Evolutionary conservation across 2,329 filamentous ascomycete genomes (phyloP).

Genomic region (Salinomyces thailandicus): DNA sequence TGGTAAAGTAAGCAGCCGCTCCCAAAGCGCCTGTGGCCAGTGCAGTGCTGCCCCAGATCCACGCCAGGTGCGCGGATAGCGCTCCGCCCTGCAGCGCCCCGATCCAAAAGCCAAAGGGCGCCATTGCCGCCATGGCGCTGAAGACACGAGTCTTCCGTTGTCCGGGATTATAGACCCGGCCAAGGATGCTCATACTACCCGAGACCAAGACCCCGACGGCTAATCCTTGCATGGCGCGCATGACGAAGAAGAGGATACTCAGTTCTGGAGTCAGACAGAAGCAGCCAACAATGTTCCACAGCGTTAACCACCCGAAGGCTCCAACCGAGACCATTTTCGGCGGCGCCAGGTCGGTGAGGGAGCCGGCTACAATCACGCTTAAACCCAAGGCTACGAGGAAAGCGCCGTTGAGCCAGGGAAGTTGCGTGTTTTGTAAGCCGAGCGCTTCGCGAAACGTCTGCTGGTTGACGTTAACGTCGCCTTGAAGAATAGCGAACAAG

Average conservation of each 20-base stretch:
- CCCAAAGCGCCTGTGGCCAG: slow-evolving; percentile 30
- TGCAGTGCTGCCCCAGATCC: slow-evolving; percentile 37
- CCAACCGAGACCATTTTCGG: slow-evolving; percentile 34
- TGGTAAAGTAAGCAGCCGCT: slow-evolving; percentile 30
- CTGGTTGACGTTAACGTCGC: slow-evolving; percentile 34
- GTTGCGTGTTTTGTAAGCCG: slow-evolving; percentile 29
- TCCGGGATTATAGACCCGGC: slow-evolving; percentile 30
- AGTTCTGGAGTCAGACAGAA: slow-evolving; percentile 29
- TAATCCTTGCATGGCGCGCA: slow-evolving; percentile 30
- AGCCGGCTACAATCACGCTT: slow-evolving; percentile 30
- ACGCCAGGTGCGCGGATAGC: slow-evolving; percentile 29
- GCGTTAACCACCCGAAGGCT: slow-evolving; percentile 33
- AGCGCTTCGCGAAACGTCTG: slow-evolving; percentile 28
- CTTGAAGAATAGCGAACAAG: slow-evolving; percentile 34
- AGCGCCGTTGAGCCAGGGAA: slow-evolving; percentile 35
- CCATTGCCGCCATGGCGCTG: slow-evolving; percentile 27
- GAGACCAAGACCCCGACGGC: slow-evolving; percentile 28
- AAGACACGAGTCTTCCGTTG: slow-evolving; percentile 30
- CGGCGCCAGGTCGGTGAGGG: slow-evolving; percentile 32
- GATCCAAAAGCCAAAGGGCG: slow-evolving; percentile 29
- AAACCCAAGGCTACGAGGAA: slow-evolving; percentile 34
- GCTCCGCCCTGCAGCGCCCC: slow-evolving; percentile 34
- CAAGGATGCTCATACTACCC: slow-evolving; percentile 28
- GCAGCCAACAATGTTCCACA: slow-evolving; percentile 31
- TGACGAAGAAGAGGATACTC: slow-evolving; percentile 27